phyloP scores from a whole-genome alignment of 768 basidiomycete species.

The Collybiopsis luxurians region DNA sequence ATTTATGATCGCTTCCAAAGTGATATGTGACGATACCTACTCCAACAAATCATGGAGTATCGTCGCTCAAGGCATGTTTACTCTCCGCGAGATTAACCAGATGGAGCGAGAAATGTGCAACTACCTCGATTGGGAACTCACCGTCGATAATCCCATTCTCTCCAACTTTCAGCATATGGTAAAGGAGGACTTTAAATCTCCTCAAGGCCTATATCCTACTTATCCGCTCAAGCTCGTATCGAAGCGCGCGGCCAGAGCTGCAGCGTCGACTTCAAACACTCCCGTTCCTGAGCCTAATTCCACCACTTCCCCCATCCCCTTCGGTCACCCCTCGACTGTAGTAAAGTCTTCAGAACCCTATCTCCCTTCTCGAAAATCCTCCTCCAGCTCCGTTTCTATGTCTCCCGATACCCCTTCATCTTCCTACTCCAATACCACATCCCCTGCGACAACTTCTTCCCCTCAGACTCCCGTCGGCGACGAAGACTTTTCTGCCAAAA shows the following conservation, averaged over 20 bases:
- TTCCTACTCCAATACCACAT: constrained; percentile 49
- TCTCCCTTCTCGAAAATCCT: constrained; percentile 10
- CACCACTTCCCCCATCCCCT: constrained; percentile 34
- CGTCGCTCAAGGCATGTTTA: constrained; percentile 86
- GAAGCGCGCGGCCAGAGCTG: constrained; percentile 51
- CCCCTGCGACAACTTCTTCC: constrained; percentile 60
- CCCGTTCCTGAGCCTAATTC: constrained; percentile 40
- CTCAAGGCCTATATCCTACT: constrained; percentile 56
- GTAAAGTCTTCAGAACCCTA: constrained; percentile 20
- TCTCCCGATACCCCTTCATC: constrained; percentile 57
- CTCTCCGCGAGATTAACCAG: constrained; percentile 88
- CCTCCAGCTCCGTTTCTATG: constrained; percentile 17
- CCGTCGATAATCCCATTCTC: constrained; percentile 63
- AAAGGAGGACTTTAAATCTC: constrained; percentile 51
- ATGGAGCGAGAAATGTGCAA: constrained; percentile 94
- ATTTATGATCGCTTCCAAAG: constrained; percentile 89
- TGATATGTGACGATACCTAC: constrained; percentile 94
- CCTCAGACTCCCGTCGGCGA: constrained; percentile 56
- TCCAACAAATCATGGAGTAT: constrained; percentile 93
- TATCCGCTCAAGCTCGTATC: constrained; percentile 63
- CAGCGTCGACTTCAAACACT: constrained; percentile 36
- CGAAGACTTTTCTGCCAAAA: constrained; percentile 50
- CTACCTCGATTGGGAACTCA: constrained; percentile 92
- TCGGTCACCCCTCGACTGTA: constrained; percentile 25
- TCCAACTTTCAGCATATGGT: constrained; percentile 60